Evolutionary conservation across 2,329 filamentous ascomycete species (phyloP).

Genomic region (Alternaria sp.): DNA sequence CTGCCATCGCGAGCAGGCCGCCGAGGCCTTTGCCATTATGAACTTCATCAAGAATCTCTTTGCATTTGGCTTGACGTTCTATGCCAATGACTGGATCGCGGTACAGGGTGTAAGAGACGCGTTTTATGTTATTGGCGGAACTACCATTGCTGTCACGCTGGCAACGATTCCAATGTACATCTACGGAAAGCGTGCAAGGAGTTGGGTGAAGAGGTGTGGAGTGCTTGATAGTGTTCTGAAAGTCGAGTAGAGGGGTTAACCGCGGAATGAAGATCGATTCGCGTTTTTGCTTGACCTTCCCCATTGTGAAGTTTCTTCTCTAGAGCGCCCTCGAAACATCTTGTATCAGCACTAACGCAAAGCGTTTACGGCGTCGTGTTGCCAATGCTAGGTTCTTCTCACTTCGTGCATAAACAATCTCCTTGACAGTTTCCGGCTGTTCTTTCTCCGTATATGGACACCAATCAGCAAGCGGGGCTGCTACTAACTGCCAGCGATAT

Average conservation of each 20-base stretch:
- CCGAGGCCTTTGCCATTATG: conserved; percentile 39
- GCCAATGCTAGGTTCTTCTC: neutral
- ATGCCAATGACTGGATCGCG: conserved; percentile 33
- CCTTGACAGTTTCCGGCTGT: neutral
- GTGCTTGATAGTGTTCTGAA: conserved; percentile 31
- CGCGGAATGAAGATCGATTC: neutral
- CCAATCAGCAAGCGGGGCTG: neutral
- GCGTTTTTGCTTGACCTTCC: neutral
- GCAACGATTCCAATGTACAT: conserved; percentile 38
- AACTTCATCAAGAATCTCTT: conserved; percentile 41
- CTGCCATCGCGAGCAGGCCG: conserved; percentile 34
- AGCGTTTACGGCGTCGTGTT: neutral
- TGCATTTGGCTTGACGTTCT: conserved; percentile 35
- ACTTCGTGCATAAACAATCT: neutral
- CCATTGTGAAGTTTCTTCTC: neutral
- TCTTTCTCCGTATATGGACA: neutral
- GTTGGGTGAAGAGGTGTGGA: conserved; percentile 44
- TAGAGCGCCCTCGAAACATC: neutral
- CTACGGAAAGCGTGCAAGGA: conserved; percentile 34
- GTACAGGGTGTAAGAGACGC: conserved; percentile 28
- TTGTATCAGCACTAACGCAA: neutral
- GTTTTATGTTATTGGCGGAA: conserved; percentile 35
- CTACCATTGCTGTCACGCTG: conserved; percentile 30
- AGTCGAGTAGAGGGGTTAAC: neutral
- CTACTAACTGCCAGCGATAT: neutral